Conservation (phyloP, 805 yeast genomes). For the Cyberlindnera mrakii region DNA sequence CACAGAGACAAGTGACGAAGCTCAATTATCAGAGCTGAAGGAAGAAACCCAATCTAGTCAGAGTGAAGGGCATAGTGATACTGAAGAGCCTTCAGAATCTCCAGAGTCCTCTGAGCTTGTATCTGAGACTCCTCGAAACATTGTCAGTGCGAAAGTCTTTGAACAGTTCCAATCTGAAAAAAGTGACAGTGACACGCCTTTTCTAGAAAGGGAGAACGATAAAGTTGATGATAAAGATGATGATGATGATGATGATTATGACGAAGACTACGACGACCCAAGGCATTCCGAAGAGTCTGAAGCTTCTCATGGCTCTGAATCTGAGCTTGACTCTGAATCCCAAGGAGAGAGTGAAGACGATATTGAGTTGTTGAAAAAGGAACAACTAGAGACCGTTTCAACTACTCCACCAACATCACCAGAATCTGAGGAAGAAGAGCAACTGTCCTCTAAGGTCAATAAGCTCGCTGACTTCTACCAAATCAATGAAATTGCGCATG, state of each 20-base stretch:
- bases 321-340: conserved; percentile 11
- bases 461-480: conserved; percentile 52
- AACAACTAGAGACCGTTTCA: conserved; percentile 19
- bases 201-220: conserved; percentile 17
- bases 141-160: conserved; percentile 18
- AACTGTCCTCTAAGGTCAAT: conserved; percentile 30
- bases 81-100: background rate
- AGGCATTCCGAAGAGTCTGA: conserved; percentile 25
- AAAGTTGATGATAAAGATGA: conserved; percentile 11
- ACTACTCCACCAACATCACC: conserved; percentile 28
- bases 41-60: background rate
- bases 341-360: conserved; percentile 15
- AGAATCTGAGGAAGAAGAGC: conserved; percentile 28
- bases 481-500: conserved; percentile 50
- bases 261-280: conserved; percentile 8
- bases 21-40: background rate
- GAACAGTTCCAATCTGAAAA: conserved; percentile 12
- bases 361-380: conserved; percentile 16
- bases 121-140: conserved; percentile 14
- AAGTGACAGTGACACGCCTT: conserved; percentile 33
- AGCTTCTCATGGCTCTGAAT: conserved; percentile 14
- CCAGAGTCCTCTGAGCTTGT: background rate
- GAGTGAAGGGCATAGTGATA: background rate
- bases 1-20: background rate
- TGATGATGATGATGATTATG: conserved; percentile 23